Evolutionary conservation across 2,329 filamentous ascomycete genomes (phyloP).

Genomic region (Aspergillus japonicus): DNA sequence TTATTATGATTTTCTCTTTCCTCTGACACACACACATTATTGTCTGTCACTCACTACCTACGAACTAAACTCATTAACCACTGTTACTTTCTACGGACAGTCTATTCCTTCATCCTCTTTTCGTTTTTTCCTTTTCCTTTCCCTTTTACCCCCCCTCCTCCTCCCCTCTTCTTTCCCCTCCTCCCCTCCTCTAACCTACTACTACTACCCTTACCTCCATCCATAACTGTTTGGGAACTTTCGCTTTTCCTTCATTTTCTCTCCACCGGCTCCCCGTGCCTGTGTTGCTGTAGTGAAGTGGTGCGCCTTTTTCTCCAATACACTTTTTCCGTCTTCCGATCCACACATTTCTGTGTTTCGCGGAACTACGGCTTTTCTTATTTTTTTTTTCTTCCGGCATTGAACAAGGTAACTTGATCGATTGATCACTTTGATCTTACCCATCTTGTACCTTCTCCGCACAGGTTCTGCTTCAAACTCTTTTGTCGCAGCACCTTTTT

Average conservation of each 20-base stretch:
- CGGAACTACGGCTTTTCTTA: constrained; percentile 18
- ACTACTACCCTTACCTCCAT: not conserved
- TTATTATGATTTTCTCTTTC: constrained; percentile 15
- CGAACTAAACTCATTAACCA: not conserved
- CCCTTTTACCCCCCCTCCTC: constrained; percentile 16
- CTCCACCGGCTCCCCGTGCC: constrained; percentile 19
- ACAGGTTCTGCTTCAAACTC: constrained; percentile 22
- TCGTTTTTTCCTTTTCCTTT: constrained; percentile 17
- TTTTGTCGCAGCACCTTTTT: constrained; percentile 16
- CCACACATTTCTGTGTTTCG: constrained; percentile 16
- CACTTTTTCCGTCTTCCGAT: constrained; percentile 22
- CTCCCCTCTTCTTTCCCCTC: constrained; percentile 26
- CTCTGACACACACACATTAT: constrained; percentile 12
- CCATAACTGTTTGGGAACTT: constrained; percentile 21
- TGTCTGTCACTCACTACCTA: not conserved
- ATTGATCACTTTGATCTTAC: constrained; percentile 16
- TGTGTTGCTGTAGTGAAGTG: constrained; percentile 24
- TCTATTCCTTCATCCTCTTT: constrained; percentile 10
- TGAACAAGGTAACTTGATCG: constrained; percentile 23
- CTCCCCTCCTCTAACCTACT: constrained; percentile 14
- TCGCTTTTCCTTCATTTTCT: constrained; percentile 20
- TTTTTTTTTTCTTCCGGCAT: constrained; percentile 13
- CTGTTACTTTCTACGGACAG: not conserved
- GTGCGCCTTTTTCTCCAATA: constrained; percentile 22
- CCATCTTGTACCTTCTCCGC: constrained; percentile 17